Evolutionary conservation across 1,139 yeast species (phyloP), one percentile per base, ranked within the genome.

Genomic region (Yamadazyma spencermartinsiae): DNA sequence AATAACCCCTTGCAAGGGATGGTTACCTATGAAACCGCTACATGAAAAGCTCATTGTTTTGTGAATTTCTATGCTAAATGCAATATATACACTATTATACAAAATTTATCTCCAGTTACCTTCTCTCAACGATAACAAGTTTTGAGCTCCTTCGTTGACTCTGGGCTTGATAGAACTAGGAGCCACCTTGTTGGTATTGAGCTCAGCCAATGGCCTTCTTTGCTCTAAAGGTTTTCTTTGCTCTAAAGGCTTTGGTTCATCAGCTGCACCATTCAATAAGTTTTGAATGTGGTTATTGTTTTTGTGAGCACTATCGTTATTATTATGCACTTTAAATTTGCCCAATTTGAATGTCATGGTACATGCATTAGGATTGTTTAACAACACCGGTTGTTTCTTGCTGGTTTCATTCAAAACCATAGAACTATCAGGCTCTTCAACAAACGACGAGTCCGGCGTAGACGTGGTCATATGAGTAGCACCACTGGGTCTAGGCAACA

Each of bases 331-430:
- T 44, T 54, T 45, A 39, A 50, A 42, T 35, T 49, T 49, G 23
- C 48, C 46, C 25, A 71, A 61, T 46, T 68, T 70, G 53, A 70
- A 70, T 4, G 75, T 70, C 69, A 63, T 68, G 24, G 69, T 65
- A 8, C 61, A 57, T 24, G 65, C 55, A 29, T 48, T 55, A 20
- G 47, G 48, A 11, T 68, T 63, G 48, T 68, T 68, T 34, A 68
- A 56, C 24, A 58, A 55, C 12, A 45, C 46, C 16, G 72, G 73
- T 42, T 65, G 74, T 50, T 66, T 69, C 49, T 68, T 71, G 39
- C 60, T 64, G 24, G 72, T 68, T 48, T 54, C 55, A 49, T 53
- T 40, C 52, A 56, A 39, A 20, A 55, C 56, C 14, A 57, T 46
- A 14, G 61, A 55, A 13, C 52, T 44, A 43, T 52, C 54, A 12